Evolutionary conservation across 75 land plant genomes (phyloP).

Genomic region (Gnetum montanum): DNA sequence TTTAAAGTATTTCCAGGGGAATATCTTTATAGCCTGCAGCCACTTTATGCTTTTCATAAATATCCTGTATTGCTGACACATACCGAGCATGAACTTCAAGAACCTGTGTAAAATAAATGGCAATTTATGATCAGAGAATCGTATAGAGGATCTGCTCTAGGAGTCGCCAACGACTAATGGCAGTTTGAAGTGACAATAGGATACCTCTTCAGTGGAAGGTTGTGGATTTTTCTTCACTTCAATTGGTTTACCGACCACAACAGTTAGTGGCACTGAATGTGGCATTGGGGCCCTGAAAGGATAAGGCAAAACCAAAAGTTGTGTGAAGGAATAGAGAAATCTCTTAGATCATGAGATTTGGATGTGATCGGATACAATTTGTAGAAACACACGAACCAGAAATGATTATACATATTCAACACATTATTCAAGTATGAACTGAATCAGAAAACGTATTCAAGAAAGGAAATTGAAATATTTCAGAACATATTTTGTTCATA

Average conservation of each 20-base stretch:
- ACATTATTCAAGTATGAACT: too few species aligned
- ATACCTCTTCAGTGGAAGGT: slow-evolving; percentile 80
- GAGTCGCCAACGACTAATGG: background rate
- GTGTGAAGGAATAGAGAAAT: too few species aligned
- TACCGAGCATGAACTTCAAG: slow-evolving; percentile 50
- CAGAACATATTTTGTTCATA: too few species aligned
- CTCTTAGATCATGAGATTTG: too few species aligned
- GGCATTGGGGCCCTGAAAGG: slow-evolving; percentile 84
- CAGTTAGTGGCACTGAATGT: slow-evolving; percentile 49
- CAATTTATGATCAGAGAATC: background rate
- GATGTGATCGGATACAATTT: too few species aligned
- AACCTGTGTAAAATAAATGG: slow-evolving; percentile 30
- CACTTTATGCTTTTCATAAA: slow-evolving; percentile 65
- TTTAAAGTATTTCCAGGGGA: slow-evolving; percentile 48
- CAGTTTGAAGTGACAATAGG: background rate
- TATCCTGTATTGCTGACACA: slow-evolving; percentile 42
- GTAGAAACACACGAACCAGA: too few species aligned
- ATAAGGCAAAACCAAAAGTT: background rate
- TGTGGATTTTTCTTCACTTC: slow-evolving; percentile 50
- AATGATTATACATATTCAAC: too few species aligned
- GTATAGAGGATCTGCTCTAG: background rate
- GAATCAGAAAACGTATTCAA: too few species aligned
- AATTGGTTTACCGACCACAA: slow-evolving; percentile 88
- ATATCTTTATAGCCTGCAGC: slow-evolving; percentile 47
- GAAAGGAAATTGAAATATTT: too few species aligned